Evolutionary conservation across 2,329 filamentous ascomycete species (phyloP), one percentile per base, ranked within the genome.

Genomic region (Epichloe festucae): DNA sequence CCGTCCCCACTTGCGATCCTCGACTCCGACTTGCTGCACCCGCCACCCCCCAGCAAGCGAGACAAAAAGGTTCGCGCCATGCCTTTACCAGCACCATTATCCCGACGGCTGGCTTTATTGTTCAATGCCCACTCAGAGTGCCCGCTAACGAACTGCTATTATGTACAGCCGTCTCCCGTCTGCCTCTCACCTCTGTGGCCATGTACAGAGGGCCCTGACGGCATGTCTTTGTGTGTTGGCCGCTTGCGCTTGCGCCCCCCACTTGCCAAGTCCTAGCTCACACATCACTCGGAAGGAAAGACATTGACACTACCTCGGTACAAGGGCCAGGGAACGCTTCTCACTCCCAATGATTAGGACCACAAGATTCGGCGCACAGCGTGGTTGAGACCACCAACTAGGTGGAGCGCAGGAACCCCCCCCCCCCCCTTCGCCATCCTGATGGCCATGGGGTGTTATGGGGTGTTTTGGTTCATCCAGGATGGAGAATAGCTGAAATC

Each of bases 401-500:
- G 34, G 41, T 45, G 52, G 27, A 53, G 43, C 31, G 21, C 4
- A 39, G 41, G 21, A 34, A 19, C 40, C 34, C 40, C 45, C 39
- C 44, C 39, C 44, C 23, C 23, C 23, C 23, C 23, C 43, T 38
- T 7, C 19, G 38, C 38, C 44, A 34, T 47, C 27, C 38, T 34
- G 39, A 46, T 43, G 41, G 40, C 51, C 47, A 50, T 50, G 51
- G 42, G 44, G 14, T 31, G 27, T 11, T 31, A 31, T 31, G 50
- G 43, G 44, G 38, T 40, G 48, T 46, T 43, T 27, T 53, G 49
- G 49, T 48, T 53, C 52, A 45, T 53, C 48, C 52, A 49, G 21
- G 52, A 54, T 49, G 49, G 35, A 38, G 35, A 38, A 46, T 41
- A 51, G 52, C 46, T 53, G 52, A 51, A 51, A 51, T 49, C 45